phyloP scores from a whole-genome alignment of 371 early-diverging fungal species.

The Mucor racemosus region DNA sequence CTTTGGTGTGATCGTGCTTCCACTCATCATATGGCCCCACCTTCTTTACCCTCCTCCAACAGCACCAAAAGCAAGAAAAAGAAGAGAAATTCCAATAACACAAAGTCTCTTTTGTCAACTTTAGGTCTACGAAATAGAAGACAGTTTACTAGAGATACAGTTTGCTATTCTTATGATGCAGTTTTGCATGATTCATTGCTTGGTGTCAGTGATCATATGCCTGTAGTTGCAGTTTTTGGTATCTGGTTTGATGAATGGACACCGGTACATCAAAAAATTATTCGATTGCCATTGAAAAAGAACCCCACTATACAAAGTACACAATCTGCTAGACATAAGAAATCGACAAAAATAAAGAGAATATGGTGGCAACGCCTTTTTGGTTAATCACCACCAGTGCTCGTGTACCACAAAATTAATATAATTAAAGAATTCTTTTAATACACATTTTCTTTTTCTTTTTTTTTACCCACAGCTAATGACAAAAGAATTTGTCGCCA shows the following conservation, averaged over 20 bases:
- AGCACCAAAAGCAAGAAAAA: constrained; percentile 9
- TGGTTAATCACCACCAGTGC: neutral
- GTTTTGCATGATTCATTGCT: constrained; percentile 36
- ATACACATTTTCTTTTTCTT: neutral
- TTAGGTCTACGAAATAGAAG: neutral
- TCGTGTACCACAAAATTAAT: constrained; percentile 1
- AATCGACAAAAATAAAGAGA: neutral
- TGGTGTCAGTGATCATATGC: constrained; percentile 60
- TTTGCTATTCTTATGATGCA: constrained; percentile 46
- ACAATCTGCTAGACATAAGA: constrained; percentile 10
- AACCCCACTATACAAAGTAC: constrained; percentile 14
- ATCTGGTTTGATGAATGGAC: constrained; percentile 54
- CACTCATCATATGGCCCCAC: constrained; percentile 1
- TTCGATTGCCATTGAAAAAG: constrained; percentile 5
- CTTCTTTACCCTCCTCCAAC: neutral
- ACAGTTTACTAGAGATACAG: constrained; percentile 19
- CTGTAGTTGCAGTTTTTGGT: constrained; percentile 64
- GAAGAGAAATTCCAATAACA: neutral
- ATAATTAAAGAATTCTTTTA: neutral
- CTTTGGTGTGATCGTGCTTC: constrained; percentile 59
- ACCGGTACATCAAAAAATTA: neutral
- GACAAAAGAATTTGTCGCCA: too few relatives aligned
- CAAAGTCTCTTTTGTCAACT: neutral
- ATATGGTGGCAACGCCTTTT: constrained; percentile 14
- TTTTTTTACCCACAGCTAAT: too few relatives aligned